Base-by-base conservation (phyloP, 2,329 filamentous ascomycete genomes). In the Sclerotinia trifoliorum region DNA sequence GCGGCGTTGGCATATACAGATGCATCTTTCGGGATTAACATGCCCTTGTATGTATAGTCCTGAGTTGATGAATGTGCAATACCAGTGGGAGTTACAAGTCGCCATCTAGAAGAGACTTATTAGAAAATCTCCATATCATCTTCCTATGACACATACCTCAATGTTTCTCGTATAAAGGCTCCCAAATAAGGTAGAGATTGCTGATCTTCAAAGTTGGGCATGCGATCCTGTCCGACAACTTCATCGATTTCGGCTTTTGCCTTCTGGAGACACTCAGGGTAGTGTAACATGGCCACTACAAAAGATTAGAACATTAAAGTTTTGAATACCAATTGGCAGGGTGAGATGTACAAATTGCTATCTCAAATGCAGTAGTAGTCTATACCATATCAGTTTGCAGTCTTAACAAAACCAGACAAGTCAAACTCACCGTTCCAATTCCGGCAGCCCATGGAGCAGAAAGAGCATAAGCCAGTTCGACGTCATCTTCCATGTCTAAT, bases 1-100 rank as follows among this genome's bases (percentile, higher is more conserved):
- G 52, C 52, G 29, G 52, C 52, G 19, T 55, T 55, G 52, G 52
- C 52, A 35, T 55, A 55, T 7, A 55, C 52, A 55, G 52, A 55
- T 19, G 52, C 52, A 32, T 55, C 29, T n/a, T 55, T 55, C 4
- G 52, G 52, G 11, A 55, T 55, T 35, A 55, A 55, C 52, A 55
- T 55, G 10, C 52, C 52, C 52, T 55, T 55, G 21, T 55, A 55
- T 11, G 29, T 55, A n/a, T 55, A 55, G 29, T 35, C 52, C 52
- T 55, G 52, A 10, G 52, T 55, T 4, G 52, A 55, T 13, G 52
- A 55, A 19, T 55, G 29, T 13, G 52, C 52, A 35, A 55, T 55
- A 35, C 52, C 52, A 1, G 52, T 35, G 32, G 29, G 52, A 32
- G 52, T 55, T 35, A 55, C 52, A 21, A 55, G 52, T 35, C 52